A percentile compares a stretch with the other conserved stretches of the same genome.
Evolutionary conservation across 306 rosid species (phyloP).

Genomic region (Oemleria cerasiformis): DNA sequence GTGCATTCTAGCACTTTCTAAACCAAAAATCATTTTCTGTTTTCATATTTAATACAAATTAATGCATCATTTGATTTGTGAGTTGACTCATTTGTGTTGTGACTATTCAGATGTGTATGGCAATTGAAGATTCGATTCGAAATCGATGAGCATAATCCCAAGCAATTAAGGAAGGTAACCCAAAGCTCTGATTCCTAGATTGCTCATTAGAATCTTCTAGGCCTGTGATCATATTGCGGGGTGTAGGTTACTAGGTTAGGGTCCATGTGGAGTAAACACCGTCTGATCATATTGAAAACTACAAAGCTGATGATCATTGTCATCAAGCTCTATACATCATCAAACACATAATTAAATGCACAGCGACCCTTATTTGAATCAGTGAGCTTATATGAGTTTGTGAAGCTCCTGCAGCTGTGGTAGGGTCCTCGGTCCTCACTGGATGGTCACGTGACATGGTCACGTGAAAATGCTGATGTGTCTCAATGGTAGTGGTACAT

Average conservation of each 20-base stretch:
- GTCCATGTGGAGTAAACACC: constrained; percentile 7
- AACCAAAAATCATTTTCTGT: too few relatives aligned
- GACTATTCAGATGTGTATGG: too few relatives aligned
- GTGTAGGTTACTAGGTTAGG: background rate
- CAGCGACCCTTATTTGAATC: background rate
- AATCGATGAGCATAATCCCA: too few relatives aligned
- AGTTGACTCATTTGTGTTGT: too few relatives aligned
- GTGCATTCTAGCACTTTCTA: background rate
- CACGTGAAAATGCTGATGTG: constrained; percentile 33
- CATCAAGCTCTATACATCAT: too few relatives aligned
- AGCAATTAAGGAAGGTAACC: background rate
- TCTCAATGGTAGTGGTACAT: constrained; percentile 23
- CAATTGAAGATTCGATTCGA: too few relatives aligned
- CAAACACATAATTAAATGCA: too few relatives aligned
- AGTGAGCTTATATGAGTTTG: background rate
- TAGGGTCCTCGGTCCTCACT: background rate
- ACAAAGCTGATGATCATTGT: too few relatives aligned
- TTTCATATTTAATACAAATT: too few relatives aligned
- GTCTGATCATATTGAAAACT: constrained; percentile 4
- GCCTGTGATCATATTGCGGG: background rate
- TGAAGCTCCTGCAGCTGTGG: background rate
- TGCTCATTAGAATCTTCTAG: constrained; percentile 19
- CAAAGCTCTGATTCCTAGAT: background rate
- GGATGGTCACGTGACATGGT: constrained; percentile 33
- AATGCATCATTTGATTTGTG: too few relatives aligned